Base-by-base conservation (phyloP, 2,329 filamentous ascomycete species). In the Lasiodiplodia gonubiensis region DNA sequence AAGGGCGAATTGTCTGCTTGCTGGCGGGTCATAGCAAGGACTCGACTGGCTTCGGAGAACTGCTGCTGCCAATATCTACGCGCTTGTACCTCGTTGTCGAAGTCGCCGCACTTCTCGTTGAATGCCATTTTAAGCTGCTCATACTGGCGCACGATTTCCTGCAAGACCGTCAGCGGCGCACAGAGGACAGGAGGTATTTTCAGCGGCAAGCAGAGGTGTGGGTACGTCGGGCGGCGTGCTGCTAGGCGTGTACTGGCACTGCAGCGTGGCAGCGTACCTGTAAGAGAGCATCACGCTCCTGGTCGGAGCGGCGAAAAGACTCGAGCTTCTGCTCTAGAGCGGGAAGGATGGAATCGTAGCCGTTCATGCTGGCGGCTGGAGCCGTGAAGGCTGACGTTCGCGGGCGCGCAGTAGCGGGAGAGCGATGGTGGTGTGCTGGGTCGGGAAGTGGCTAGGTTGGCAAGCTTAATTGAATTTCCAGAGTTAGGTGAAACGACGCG, bases 1-100 rank as follows among this genome's bases (percentile, higher is more conserved):
- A 84, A 84, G 21, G 81, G 78, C 69, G 76, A 81, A 10, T 71
- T 68, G 48, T 79, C 75, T 75, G 59, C 65, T 33, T 64, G 37
- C 18, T 66, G 67, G 52, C 67, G 63, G 18, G 49, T 60, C 27
- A 46, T 35, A 25, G 39, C 55, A 23, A 59, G 35, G 21, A 48
- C 33, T 12, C 65, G 48, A 25, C 49, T 60, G 48, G 55, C 35
- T 7, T 66, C 59, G 33, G 46, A 27, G 55, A 57, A 68, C 60
- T 75, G 73, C 57, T 59, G 67, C 67, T 80, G 76, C 74, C 74
- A 79, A 68, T 74, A 72, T 35, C 78, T 72, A 39, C 78, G 71
- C 10, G 74, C 74, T 51, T 75, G 72, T 6, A 77, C 71, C 69
- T 79, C 78, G 68, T 79, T 79, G 33, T 75, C 73, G 37, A 74